Evolutionary conservation across 2,329 filamentous ascomycete species (phyloP), one percentile per base, ranked within the genome.

Genomic region (Gaeumannomyces sp.): DNA sequence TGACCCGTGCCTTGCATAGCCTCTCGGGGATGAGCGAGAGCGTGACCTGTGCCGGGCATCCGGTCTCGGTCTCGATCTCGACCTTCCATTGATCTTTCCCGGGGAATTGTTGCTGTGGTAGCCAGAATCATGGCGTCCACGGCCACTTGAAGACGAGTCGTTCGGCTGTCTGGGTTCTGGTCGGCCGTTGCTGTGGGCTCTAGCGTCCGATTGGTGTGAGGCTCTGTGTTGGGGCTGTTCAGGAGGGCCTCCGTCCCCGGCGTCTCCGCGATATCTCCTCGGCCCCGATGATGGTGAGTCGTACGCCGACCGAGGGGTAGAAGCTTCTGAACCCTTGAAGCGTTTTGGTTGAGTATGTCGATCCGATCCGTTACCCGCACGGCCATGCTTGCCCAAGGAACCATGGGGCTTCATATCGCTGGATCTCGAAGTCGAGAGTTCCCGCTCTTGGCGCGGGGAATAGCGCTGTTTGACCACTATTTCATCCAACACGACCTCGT

Each of bases 41-140:
- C 35, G 38, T 22, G 65, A 66, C 13, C 57, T 33, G 16, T 50
- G 29, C n/a, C 62, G 45, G 22, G 25, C 25, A 19, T 45, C 53
- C 14, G 45, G 33, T 25, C 14, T n/a, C 13, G 45, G 31, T 45
- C 57, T 31, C 28, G 53, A 59, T 60, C 60, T 45, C 25, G 53
- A 59, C 38, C 27, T 58, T 62, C 19, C 62, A 29, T 59, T 56
- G 29, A n/a, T 28, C 62, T 59, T 69, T 7, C 71, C 70, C 4
- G 65, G 64, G 4, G 72, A 70, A 25, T 71, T 68, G 25, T 69
- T 70, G 38, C 72, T 72, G 10, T 72, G 69, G 63, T 73, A 73
- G 33, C 72, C 72, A 45, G 71, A 73, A 50, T 73, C 71, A 27
- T 72, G 69, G 4, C 69, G 70, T 58, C 64, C 62, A 38, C 69